phyloP scores from a whole-genome alignment of 495 filamentous ascomycete genomes.

The Aspergillus egyptiacus region DNA sequence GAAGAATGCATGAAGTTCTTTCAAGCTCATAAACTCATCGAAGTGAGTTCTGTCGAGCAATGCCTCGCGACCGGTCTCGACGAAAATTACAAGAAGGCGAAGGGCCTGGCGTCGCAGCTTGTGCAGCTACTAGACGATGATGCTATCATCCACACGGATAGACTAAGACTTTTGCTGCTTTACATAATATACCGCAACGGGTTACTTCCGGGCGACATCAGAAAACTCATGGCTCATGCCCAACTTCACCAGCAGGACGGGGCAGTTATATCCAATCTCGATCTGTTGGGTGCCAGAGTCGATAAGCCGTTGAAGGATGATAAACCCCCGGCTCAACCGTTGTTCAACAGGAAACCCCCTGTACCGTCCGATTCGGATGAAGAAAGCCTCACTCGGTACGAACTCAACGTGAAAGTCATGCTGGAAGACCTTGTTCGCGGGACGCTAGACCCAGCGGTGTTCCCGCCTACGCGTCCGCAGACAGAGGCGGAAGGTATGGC shows the following conservation, averaged over 20 bases:
- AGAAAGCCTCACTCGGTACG: constrained; percentile 47
- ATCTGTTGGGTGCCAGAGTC: constrained; percentile 71
- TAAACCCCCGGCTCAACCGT: constrained; percentile 53
- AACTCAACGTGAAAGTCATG: constrained; percentile 54
- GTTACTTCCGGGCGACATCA: constrained; percentile 77
- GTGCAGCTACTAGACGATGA: constrained; percentile 83
- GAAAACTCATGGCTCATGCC: constrained; percentile 79
- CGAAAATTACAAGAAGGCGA: constrained; percentile 86
- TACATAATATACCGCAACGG: constrained; percentile 87
- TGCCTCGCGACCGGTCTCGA: constrained; percentile 86
- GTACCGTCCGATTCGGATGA: constrained; percentile 37
- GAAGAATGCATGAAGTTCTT: constrained; percentile 95
- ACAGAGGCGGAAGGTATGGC: constrained; percentile 55
- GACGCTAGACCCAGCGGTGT: constrained; percentile 51
- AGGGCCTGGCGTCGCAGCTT: constrained; percentile 77
- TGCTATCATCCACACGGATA: constrained; percentile 58
- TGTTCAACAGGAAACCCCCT: constrained; percentile 58
- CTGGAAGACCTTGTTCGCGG: constrained; percentile 61
- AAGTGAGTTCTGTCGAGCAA: constrained; percentile 81
- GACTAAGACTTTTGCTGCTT: constrained; percentile 75
- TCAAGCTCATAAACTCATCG: constrained; percentile 72
- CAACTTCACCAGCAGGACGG: constrained; percentile 67
- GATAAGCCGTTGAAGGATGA: constrained; percentile 71
- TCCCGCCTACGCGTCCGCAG: constrained; percentile 78
- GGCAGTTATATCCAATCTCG: constrained; percentile 68